A percentile compares a stretch with the other conserved stretches of the same genome.
These are phyloP conservation scores for Solanum dulcamara DNA, from an alignment of 257 asterid genomes.

Conservation along the genomic window DNA sequence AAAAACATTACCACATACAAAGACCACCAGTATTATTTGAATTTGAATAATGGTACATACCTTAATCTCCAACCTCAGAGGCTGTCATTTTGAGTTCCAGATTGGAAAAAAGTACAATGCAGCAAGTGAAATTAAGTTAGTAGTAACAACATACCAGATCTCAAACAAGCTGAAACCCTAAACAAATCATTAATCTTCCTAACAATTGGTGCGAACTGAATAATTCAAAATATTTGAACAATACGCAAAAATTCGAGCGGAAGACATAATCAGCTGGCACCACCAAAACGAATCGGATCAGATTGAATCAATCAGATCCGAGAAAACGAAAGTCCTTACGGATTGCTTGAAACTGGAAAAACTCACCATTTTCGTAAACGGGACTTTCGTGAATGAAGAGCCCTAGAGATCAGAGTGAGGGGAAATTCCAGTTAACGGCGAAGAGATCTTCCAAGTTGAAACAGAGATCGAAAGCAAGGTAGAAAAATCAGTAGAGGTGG, in stretches of 20 bases:
- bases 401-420: constrained; percentile 25
- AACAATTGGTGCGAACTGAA: not conserved
- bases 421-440: not conserved
- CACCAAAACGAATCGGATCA: too few species aligned
- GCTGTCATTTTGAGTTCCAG: constrained; percentile 12
- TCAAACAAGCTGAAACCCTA: not conserved
- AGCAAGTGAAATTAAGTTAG: not conserved
- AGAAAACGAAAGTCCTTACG: not conserved
- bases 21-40: not conserved
- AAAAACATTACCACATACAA: not conserved
- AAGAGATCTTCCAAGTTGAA: not conserved
- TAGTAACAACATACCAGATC: constrained; percentile 12
- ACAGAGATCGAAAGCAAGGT: not conserved
- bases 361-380: constrained; percentile 13
- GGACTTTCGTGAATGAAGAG: constrained; percentile 1
- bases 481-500: constrained; percentile 3
- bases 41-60: constrained; percentile 1
- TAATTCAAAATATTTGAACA: not conserved
- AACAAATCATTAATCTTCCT: not conserved
- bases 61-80: constrained; percentile 43
- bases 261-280: too few species aligned
- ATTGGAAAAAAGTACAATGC: not conserved
- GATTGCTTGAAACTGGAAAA: not conserved
- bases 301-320: not conserved
- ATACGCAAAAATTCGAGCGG: not conserved